Conservation (phyloP, 345 rosid species). For the Turritis glabra region DNA sequence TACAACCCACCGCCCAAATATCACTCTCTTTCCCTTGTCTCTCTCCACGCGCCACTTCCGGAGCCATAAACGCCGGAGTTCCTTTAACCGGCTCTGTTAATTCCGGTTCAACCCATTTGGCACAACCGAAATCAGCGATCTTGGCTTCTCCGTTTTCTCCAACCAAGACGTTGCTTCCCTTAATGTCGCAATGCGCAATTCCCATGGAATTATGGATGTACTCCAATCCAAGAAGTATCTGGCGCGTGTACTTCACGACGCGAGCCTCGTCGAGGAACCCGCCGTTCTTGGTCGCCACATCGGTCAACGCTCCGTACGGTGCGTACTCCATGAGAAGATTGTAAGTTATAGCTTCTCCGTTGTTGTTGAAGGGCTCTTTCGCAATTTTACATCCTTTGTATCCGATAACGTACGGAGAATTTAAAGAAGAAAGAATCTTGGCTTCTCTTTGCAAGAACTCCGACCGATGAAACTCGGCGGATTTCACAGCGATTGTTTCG, state of each 20-base stretch:
- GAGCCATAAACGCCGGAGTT: slow-evolving; percentile 78
- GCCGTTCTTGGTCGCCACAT: slow-evolving; percentile 41
- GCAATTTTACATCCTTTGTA: slow-evolving; percentile 62
- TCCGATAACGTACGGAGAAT: slow-evolving; percentile 53
- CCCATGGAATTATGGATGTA: slow-evolving; percentile 56
- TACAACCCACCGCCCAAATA: slow-evolving; percentile 79
- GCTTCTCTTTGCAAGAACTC: slow-evolving; percentile 58
- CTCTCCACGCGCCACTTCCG: slow-evolving; percentile 86
- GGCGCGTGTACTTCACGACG: slow-evolving; percentile 50
- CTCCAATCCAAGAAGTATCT: slow-evolving; percentile 58
- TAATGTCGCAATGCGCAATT: slow-evolving; percentile 77
- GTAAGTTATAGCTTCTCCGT: slow-evolving; percentile 38
- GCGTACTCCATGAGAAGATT: slow-evolving; percentile 72
- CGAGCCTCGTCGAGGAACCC: slow-evolving; percentile 46
- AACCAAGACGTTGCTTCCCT: slow-evolving; percentile 60
- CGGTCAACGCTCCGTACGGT: slow-evolving; percentile 54
- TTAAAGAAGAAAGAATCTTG: slow-evolving; percentile 47
- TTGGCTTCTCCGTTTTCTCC: slow-evolving; percentile 53
- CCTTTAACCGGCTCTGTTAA: slow-evolving; percentile 46
- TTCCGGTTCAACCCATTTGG: slow-evolving; percentile 43
- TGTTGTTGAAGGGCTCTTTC: slow-evolving; percentile 33
- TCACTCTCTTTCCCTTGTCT: slow-evolving; percentile 64
- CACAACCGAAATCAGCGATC: slow-evolving; percentile 79
- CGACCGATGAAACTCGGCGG: slow-evolving; percentile 46
- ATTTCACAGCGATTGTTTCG: slow-evolving; percentile 65